Conservation (phyloP, 2,329 filamentous ascomycete genomes). For the Verticillium isaacii region DNA sequence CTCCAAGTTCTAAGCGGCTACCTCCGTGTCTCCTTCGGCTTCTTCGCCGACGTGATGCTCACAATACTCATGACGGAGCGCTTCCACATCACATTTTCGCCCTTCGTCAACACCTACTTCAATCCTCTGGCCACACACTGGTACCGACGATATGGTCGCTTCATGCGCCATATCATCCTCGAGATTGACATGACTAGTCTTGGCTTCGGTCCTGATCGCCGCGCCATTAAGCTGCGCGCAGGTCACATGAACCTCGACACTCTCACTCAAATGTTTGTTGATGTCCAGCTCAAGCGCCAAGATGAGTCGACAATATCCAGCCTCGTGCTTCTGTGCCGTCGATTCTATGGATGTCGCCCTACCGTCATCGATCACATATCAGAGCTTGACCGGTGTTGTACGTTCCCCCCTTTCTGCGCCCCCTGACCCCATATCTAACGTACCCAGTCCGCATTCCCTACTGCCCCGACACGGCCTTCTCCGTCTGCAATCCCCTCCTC, state of each 20-base stretch:
- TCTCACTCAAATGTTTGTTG: constrained; percentile 22
- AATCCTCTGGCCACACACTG: constrained; percentile 29
- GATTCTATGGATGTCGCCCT: constrained; percentile 21
- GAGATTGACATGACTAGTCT: constrained; percentile 36
- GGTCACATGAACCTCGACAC: constrained; percentile 19
- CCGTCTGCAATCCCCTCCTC: constrained; percentile 24
- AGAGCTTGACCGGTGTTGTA: neutral
- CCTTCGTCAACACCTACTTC: constrained; percentile 24
- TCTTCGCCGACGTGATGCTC: constrained; percentile 31
- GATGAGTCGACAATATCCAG: constrained; percentile 16
- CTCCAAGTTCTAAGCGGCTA: constrained; percentile 19
- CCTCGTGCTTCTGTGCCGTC: constrained; percentile 27
- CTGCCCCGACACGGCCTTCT: constrained; percentile 24
- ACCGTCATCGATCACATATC: constrained; percentile 1
- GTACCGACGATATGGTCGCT: constrained; percentile 27
- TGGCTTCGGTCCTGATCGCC: constrained; percentile 21
- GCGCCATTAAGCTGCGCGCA: constrained; percentile 17
- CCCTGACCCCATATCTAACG: neutral
- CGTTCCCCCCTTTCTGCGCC: neutral
- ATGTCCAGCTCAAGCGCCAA: constrained; percentile 16
- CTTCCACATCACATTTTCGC: constrained; percentile 34
- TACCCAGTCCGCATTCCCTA: constrained; percentile 13
- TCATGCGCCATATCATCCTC: constrained; percentile 30
- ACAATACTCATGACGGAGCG: constrained; percentile 25
- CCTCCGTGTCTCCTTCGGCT: constrained; percentile 24